Base-by-base conservation (phyloP, 2,329 filamentous ascomycete genomes). In the Colletotrichum navitas region DNA sequence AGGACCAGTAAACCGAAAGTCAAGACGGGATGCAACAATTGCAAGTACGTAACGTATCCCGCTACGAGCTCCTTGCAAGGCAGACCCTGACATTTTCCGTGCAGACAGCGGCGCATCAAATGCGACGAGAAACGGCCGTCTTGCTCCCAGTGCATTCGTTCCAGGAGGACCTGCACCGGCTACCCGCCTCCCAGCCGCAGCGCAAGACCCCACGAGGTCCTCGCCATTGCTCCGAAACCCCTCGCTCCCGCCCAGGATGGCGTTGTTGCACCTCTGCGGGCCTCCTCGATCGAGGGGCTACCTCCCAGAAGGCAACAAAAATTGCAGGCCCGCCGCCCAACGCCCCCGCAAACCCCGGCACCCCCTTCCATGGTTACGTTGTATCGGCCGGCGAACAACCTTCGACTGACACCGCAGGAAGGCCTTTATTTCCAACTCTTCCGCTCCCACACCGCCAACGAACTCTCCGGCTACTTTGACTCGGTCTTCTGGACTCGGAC, bases 401-500 rank as follows among this genome's bases (percentile, higher is more conserved):
- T 89, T n/a, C 81, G 85, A 10, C 84, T 91, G 39, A 80, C 82
- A 64, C 80, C 83, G 6, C 81, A 83, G 59, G 89, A 92, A 72
- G 84, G 83, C 24, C 84, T 86, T 60, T 91, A 91, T 75, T 91
- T 91, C 76, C 85, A 89, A 68, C 80, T 91, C 16, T 92, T 92
- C 75, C 86, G 87, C 52, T 82, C 86, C 34, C 88, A 88, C 54
- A 91, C 91, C 0, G 88, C 90, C 1, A 86, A 81, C 58, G 89
- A 91, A 75, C 81, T 92, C 8, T 91, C 90, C 0, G 90, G 91
- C 16, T 92, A 90, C 77, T 92, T 92, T 72, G 88, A 92, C 76
- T 88, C 86, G 26, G 83, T 86, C 1, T 92, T 92, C 76, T 93
- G 90, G 90, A 89, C 85, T 0, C 83, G 85, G 54, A 86, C 87